Evolutionary conservation across 2,329 filamentous ascomycete genomes (phyloP).

Genomic region (Penicillium freii): DNA sequence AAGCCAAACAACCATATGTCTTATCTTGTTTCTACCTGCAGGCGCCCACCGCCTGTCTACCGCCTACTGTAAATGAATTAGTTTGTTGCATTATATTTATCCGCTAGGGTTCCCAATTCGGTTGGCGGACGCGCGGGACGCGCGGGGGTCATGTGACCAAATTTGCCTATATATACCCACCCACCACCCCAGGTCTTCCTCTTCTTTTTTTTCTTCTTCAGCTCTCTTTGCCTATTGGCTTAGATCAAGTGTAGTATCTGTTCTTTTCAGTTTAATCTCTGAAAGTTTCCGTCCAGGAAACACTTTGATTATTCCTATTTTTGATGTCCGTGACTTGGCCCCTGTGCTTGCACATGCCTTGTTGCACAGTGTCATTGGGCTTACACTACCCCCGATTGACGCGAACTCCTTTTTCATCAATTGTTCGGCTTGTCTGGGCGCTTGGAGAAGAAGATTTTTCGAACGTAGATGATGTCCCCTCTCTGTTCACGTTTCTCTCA

Average conservation of each 20-base stretch:
- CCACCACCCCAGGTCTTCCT: constrained; percentile 24
- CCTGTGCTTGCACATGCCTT: constrained; percentile 69
- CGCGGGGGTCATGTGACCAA: background rate
- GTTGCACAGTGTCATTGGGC: constrained; percentile 68
- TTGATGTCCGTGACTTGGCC: constrained; percentile 55
- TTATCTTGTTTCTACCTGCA: background rate
- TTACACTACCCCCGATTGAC: constrained; percentile 71
- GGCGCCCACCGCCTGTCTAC: background rate
- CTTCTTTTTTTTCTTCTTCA: constrained; percentile 43
- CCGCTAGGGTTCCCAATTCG: background rate
- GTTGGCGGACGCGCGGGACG: fast-evolving
- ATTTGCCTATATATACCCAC: background rate
- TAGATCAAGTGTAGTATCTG: constrained; percentile 96
- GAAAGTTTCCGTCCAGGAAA: constrained; percentile 69
- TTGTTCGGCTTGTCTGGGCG: constrained; percentile 49
- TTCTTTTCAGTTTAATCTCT: constrained; percentile 97
- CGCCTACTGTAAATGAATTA: background rate
- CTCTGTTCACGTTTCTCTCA: too few species aligned
- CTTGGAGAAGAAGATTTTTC: constrained; percentile 59
- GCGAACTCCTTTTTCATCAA: constrained; percentile 62
- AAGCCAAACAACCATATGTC: background rate
- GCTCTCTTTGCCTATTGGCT: constrained; percentile 58
- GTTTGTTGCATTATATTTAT: fast-evolving
- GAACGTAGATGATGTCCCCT: background rate
- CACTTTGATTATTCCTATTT: constrained; percentile 80